Evolutionary conservation across 208 protist genomes (phyloP).

Genomic region (Angomonas desouzai): DNA sequence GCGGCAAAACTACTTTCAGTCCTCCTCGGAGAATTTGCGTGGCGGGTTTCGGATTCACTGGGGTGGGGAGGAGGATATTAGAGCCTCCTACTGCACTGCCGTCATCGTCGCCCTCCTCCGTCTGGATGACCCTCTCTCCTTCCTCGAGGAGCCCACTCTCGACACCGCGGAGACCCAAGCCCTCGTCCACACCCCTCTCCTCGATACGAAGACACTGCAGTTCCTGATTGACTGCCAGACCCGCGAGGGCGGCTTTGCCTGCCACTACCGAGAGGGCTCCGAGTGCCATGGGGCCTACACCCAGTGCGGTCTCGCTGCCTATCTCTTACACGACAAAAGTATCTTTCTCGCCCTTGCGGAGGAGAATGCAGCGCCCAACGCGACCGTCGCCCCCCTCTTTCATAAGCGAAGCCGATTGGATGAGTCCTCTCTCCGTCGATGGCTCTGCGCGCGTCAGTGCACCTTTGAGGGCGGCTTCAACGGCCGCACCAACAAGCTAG

Average conservation of each 20-base stretch:
- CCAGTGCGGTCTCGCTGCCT: slow-evolving; percentile 79
- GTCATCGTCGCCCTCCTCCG: slow-evolving; percentile 66
- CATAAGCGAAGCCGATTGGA: slow-evolving; percentile 34
- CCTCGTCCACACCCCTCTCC: slow-evolving; percentile 21
- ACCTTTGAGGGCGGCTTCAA: slow-evolving; percentile 90
- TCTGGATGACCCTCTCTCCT: slow-evolving; percentile 48
- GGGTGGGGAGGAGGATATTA: slow-evolving; percentile 84
- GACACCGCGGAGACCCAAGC: background rate
- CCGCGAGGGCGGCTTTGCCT: slow-evolving; percentile 90
- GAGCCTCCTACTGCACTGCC: slow-evolving; percentile 82
- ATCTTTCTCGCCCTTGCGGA: background rate
- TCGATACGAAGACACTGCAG: slow-evolving; percentile 39
- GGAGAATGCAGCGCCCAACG: background rate
- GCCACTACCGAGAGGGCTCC: slow-evolving; percentile 13
- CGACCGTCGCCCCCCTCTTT: background rate
- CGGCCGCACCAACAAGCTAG: slow-evolving; percentile 97
- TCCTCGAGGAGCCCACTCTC: slow-evolving; percentile 4
- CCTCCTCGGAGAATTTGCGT: background rate
- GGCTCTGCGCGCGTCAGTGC: slow-evolving; percentile 77
- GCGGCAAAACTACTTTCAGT: slow-evolving; percentile 27
- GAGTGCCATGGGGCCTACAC: slow-evolving; percentile 94
- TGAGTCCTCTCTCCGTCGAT: slow-evolving; percentile 47
- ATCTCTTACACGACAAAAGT: background rate
- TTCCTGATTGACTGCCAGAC: slow-evolving; percentile 86
- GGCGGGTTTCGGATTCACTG: slow-evolving; percentile 76